These are phyloP conservation scores for Thraustotheca clavata DNA, from an alignment of 352 stramenopile genomes.

Conservation along the genomic window DNA sequence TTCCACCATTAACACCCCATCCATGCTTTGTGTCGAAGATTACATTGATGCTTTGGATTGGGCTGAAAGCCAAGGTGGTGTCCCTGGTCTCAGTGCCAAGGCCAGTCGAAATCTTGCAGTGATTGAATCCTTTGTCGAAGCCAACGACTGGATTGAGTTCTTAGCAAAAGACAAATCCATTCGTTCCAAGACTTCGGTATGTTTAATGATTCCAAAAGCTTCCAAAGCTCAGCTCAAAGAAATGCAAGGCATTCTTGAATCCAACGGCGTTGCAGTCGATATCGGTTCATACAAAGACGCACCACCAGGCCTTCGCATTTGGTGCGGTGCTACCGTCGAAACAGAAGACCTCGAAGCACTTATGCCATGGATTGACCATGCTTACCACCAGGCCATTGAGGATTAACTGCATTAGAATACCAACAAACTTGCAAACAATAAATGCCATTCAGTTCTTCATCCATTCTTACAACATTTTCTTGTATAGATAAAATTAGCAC, in stretches of 20 bases:
- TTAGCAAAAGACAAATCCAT: conserved; percentile 90
- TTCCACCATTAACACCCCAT: conserved; percentile 99
- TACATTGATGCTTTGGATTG: conserved; percentile 97
- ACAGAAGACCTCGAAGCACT: conserved; percentile 95
- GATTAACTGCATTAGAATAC: no score
- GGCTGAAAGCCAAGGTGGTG: conserved; percentile 91
- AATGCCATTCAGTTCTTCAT: no score
- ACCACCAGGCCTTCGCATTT: conserved; percentile 96
- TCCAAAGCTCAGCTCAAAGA: conserved; percentile 94
- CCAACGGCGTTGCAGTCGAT: conserved; percentile 94
- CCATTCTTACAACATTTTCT: no score
- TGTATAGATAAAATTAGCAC: no score
- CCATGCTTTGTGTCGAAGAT: conserved; percentile 99
- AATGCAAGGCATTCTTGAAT: conserved; percentile 93
- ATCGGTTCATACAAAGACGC: conserved; percentile 98
- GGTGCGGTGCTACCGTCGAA: conserved; percentile 99
- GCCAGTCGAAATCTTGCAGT: conserved; percentile 93
- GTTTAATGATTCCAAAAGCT: conserved; percentile 90
- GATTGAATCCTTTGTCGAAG: conserved; percentile 94
- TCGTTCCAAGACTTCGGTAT: conserved; percentile 97
- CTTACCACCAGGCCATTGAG: conserved; percentile 81
- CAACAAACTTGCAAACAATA: no score
- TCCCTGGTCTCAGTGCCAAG: conserved; percentile 90
- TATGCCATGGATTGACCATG: conserved; percentile 98
- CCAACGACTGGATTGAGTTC: conserved; percentile 97